Evolutionary conservation across 805 yeast species (phyloP), one percentile per base, ranked within the genome.

Genomic region (Jamesozyma hellenica): DNA sequence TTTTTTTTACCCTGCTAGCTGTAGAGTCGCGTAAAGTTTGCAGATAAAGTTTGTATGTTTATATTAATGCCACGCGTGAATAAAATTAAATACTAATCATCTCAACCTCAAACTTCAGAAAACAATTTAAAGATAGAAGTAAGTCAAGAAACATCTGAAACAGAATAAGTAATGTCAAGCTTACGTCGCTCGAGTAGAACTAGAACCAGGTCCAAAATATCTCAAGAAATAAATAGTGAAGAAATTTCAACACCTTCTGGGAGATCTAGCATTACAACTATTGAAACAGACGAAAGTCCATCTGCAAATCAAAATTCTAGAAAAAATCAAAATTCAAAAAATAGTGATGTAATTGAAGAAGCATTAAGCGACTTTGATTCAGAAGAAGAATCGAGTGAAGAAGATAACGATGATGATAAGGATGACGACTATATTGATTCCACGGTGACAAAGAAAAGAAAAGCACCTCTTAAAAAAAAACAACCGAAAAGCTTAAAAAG

Each of bases 161-260:
- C 5, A 27, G 28, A 11, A 10, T 27, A 12, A 27, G 6, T n/a
- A n/a, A 56, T 55, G 61, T 40, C 58, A 14, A 45, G 40, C 13
- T 40, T 63, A 65, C 61, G 77, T 65, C 32, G 70, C 68, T 55
- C 59, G 1, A 34, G 50, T 2, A 47, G 61, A 32, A 37, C 49
- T 13, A 46, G 52, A 32, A 48, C 48, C 14, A 51, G 42, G 34
- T 45, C 52, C 3, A 42, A 43, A 21, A 5, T 27, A 36, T n/a
- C 40, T 30, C 16, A 28, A 33, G 10, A 16, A 26, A 15, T 42
- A 35, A 11, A 36, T 30, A 8, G 16, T 19, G 11, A 29, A 23
- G n/a, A 10, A 6, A 21, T 6, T 21, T 21, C 23, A 21, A 6
- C 23, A 21, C 23, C 23, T 6, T 21, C 23, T 21, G 23, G 23